Conservation (phyloP, 805 yeast genomes). For the Cyberlindnera japonica region DNA sequence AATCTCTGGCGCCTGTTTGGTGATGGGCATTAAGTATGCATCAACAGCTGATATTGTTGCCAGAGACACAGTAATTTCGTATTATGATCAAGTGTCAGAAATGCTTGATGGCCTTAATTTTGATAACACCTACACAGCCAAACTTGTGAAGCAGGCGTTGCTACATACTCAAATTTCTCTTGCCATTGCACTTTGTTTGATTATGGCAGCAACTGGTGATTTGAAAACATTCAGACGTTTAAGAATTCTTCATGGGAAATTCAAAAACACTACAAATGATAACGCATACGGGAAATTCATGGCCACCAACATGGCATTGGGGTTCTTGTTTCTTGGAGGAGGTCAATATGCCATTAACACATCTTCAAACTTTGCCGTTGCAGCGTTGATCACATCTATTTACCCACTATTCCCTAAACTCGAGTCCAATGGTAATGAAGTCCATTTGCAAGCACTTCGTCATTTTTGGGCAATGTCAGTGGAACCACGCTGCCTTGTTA, state of each 20-base stretch:
- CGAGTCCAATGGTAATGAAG: conserved; percentile 40
- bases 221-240: conserved; percentile 69
- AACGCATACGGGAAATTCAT: conserved; percentile 65
- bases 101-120: conserved; percentile 8
- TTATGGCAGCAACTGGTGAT: conserved; percentile 93
- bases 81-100: conserved; percentile 25
- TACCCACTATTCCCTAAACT: conserved; percentile 67
- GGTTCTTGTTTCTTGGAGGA: conserved; percentile 85
- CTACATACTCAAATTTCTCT: conserved; percentile 54
- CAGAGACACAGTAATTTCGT: conserved; percentile 50
- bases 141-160: conserved; percentile 51
- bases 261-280: conserved; percentile 19
- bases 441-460: conserved; percentile 78
- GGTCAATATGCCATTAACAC: conserved; percentile 81
- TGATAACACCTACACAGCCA: conserved; percentile 50
- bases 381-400: conserved; percentile 66
- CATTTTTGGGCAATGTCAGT: conserved; percentile 89
- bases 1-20: conserved; percentile 68
- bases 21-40: conserved; percentile 74
- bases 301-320: conserved; percentile 79
- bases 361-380: conserved; percentile 57
- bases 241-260: conserved; percentile 58
- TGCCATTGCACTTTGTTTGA: conserved; percentile 60
- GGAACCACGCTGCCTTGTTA: conserved; percentile 75
- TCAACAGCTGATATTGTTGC: conserved; percentile 58